Evolutionary conservation across 2,329 filamentous ascomycete species (phyloP), one percentile per base, ranked within the genome.

Genomic region (Beauveria sp.): DNA sequence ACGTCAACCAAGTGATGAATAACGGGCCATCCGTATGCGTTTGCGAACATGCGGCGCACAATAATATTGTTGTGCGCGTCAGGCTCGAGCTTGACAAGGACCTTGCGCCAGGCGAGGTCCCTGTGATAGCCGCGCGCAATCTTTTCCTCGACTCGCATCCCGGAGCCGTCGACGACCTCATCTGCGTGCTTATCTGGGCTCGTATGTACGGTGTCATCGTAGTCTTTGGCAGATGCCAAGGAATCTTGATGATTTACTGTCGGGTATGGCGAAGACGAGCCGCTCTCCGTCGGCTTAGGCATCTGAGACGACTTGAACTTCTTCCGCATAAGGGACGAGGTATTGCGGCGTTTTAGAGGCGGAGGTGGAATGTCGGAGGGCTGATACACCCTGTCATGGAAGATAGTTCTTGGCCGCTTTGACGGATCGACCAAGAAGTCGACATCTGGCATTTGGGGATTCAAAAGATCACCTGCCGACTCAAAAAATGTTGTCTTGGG

Each of bases 21-120:
- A 1, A 99, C 94, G 0, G 94, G 94, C 94, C 94, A 99, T 2
- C 94, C 94, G 68, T 96, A 96, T 0, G 94, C 94, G 70, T 99
- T 99, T 61, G 92, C 88, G 72, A 99, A 99, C 87, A 92, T 96
- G 61, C 94, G 88, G 18, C 94, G 88, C 26, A 99, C 94, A 63
- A 97, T 89, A 66, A 99, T 96, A 73, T 99, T 99, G 75, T 99
- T 99, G 77, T 99, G 94, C 0, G 94, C 94, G 74, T 99, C 94
- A 0, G 94, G 94, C 71, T 99, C 93, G 2, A 99, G 80, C 59
- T 94, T 89, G 16, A 99, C 94, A 4, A 99, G 84, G 1, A 99
- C 94, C 72, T 99, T 99, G 51, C 94, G 89, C 94, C 94, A 99
- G 1, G 91, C 90, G 22, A 99, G 76, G 64, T 91, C 91, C 14